These are phyloP conservation scores for Colletotrichum agaves DNA, from an alignment of 2,329 filamentous ascomycete species.

Conservation along the genomic window DNA sequence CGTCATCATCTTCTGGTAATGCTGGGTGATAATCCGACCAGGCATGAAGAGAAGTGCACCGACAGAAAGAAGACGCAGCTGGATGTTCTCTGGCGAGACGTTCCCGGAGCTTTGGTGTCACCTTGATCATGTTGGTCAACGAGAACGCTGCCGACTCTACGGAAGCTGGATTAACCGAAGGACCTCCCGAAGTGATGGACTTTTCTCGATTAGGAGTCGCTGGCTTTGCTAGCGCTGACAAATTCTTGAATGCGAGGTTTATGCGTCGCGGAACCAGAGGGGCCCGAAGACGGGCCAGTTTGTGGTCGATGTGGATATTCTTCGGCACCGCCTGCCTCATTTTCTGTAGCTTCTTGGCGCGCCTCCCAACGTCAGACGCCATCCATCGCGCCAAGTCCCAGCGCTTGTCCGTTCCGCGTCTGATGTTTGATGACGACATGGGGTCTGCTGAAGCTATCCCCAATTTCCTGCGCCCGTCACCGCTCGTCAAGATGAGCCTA, in stretches of 20 bases:
- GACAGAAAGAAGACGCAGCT: neutral
- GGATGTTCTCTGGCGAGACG: neutral
- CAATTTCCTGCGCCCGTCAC: neutral
- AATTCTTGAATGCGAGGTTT: neutral
- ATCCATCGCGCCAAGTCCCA: constrained; percentile 25
- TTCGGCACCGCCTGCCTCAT: constrained; percentile 27
- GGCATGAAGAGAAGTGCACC: neutral
- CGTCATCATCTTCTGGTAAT: neutral
- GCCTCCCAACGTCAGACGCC: constrained; percentile 21
- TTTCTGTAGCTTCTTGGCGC: constrained; percentile 22
- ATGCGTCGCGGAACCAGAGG: constrained; percentile 23
- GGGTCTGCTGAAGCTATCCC: constrained; percentile 4
- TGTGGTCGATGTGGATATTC: too few species aligned
- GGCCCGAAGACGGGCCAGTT: neutral
- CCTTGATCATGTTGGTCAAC: neutral
- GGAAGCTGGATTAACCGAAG: constrained; percentile 26
- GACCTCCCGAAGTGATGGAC: neutral
- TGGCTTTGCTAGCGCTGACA: constrained; percentile 20
- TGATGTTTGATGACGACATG: constrained; percentile 16
- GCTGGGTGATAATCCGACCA: neutral
- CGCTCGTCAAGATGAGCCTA: neutral
- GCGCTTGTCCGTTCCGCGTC: constrained; percentile 16
- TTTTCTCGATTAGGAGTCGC: neutral
- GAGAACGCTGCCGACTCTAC: neutral
- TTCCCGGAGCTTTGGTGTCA: neutral